These are phyloP conservation scores for Verbena officinalis DNA, from an alignment of 257 asterid species.

Conservation along the genomic window DNA sequence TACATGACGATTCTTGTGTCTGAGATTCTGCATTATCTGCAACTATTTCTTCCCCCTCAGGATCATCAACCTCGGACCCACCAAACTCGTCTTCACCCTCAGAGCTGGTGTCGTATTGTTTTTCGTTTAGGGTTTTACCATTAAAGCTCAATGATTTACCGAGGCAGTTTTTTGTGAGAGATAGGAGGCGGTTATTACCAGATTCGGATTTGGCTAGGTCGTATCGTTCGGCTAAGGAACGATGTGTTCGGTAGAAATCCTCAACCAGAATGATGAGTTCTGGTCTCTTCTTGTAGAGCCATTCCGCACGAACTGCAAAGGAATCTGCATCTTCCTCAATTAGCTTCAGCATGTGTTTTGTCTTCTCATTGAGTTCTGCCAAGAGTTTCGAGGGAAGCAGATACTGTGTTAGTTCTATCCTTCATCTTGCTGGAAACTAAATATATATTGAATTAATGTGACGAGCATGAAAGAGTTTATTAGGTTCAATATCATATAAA, in stretches of 20 bases:
- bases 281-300: slow-evolving; percentile 62
- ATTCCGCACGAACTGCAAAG: slow-evolving; percentile 58
- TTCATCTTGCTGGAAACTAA: not conserved
- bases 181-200: slow-evolving; percentile 37
- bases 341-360: slow-evolving; percentile 49
- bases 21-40: not conserved
- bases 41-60: slow-evolving; percentile 29
- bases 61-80: slow-evolving; percentile 63
- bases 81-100: slow-evolving; percentile 42
- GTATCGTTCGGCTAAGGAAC: slow-evolving; percentile 50
- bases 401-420: not conserved
- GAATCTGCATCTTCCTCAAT: slow-evolving; percentile 69
- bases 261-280: slow-evolving; percentile 55
- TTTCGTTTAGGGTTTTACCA: slow-evolving; percentile 21
- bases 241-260: slow-evolving; percentile 56
- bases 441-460: not conserved
- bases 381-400: not conserved
- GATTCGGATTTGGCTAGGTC: slow-evolving; percentile 55
- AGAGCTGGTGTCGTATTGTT: slow-evolving; percentile 46
- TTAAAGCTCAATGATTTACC: slow-evolving; percentile 29
- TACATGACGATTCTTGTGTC: too few species aligned
- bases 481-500: not conserved
- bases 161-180: slow-evolving; percentile 32
- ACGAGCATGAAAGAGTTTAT: not conserved
- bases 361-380: slow-evolving; percentile 55